These are phyloP conservation scores for Canavalia gladiata DNA, from an alignment of 306 rosid genomes.

Conservation along the genomic window DNA sequence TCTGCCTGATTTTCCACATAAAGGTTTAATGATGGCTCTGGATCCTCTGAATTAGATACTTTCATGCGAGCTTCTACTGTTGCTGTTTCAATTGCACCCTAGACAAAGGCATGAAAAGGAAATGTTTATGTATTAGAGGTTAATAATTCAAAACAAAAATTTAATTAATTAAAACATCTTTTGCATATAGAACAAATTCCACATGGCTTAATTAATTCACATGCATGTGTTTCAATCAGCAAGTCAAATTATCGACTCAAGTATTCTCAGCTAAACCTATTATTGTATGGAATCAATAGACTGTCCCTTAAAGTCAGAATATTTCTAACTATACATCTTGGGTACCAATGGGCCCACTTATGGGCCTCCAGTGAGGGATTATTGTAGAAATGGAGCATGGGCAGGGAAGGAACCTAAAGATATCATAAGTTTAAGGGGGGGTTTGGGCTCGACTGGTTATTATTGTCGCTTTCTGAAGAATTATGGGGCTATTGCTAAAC, in stretches of 20 bases:
- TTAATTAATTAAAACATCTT: too few species aligned
- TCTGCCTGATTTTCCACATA: conserved; percentile 96
- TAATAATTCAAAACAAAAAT: conserved; percentile 28
- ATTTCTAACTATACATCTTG: not conserved
- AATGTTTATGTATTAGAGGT: conserved; percentile 39
- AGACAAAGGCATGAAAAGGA: conserved; percentile 47
- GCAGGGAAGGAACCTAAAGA: too few species aligned
- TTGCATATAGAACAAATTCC: conserved; percentile 14
- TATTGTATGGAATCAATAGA: not conserved
- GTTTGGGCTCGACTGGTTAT: too few species aligned
- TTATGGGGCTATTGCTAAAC: too few species aligned
- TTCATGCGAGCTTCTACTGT: conserved; percentile 87
- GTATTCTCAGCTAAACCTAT: conserved; percentile 18
- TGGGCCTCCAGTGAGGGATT: too few species aligned
- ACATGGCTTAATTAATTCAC: conserved; percentile 8
- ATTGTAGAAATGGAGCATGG: too few species aligned
- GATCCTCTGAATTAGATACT: conserved; percentile 87
- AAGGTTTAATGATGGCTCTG: conserved; percentile 80
- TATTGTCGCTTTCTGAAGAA: too few species aligned
- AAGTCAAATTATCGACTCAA: conserved; percentile 20
- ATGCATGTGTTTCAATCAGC: conserved; percentile 15
- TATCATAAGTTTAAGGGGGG: too few species aligned
- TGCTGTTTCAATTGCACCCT: conserved; percentile 91
- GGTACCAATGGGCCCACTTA: not conserved
- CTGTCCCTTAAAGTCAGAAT: conserved; percentile 24